phyloP scores from a whole-genome alignment of 129 eudicot species.

The Saussurea involucrata region DNA sequence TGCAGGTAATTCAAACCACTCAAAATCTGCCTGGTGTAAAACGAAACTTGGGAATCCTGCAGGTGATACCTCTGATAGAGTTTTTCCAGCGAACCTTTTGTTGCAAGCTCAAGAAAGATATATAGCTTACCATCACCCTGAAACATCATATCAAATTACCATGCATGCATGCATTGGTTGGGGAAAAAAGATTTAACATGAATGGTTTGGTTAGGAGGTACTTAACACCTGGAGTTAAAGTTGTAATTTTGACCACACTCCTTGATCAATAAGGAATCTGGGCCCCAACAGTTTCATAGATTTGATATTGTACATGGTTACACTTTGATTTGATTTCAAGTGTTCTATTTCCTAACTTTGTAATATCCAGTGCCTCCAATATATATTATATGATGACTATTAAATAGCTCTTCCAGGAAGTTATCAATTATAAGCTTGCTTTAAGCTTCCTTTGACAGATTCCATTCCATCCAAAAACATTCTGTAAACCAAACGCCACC shows the following conservation, averaged over 20 bases:
- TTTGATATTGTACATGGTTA: no score
- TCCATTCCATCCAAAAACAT: no score
- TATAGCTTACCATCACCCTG: slow-evolving; percentile 52
- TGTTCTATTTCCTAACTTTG: no score
- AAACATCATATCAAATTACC: slow-evolving; percentile 14
- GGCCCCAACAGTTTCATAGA: not conserved
- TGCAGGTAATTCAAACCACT: slow-evolving; percentile 59
- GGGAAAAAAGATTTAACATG: no score
- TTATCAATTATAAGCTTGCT: no score
- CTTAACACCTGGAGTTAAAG: not conserved
- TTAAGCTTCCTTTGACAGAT: no score
- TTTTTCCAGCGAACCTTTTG: slow-evolving; percentile 54
- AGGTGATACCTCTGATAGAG: slow-evolving; percentile 43
- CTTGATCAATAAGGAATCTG: not conserved
- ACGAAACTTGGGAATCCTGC: slow-evolving; percentile 48
- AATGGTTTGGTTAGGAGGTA: not conserved
- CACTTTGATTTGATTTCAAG: no score
- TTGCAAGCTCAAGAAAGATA: slow-evolving; percentile 64
- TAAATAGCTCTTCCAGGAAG: no score
- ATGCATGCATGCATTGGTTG: not conserved
- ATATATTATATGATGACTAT: no score
- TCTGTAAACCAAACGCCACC: no score
- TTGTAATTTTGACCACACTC: not conserved
- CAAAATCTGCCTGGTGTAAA: slow-evolving; percentile 66
- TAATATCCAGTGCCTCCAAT: no score